Conservation (phyloP, 2,329 filamentous ascomycete species). For the Rutstroemia sp. region DNA sequence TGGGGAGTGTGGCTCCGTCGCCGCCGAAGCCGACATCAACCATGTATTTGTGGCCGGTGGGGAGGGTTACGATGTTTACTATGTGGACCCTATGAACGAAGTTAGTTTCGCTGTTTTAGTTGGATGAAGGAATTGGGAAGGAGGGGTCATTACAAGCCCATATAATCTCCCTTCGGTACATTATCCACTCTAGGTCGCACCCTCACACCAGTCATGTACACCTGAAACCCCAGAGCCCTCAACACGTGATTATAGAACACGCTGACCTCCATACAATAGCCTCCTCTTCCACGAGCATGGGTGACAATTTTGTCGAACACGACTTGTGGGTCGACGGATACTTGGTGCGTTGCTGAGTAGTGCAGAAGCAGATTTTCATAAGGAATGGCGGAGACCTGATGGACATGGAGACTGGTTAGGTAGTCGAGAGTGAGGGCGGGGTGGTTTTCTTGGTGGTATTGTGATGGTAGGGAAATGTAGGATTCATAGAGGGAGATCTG, state of each 20-base stretch:
- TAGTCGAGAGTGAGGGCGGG: conserved; percentile 17
- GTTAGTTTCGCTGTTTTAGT: neutral
- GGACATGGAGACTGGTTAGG: conserved; percentile 19
- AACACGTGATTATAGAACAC: conserved; percentile 48
- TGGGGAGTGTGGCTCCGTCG: conserved; percentile 49
- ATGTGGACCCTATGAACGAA: conserved; percentile 42
- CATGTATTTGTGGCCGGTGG: conserved; percentile 41
- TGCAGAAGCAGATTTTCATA: conserved; percentile 26
- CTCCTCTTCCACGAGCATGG: conserved; percentile 36
- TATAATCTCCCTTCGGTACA: conserved; percentile 20
- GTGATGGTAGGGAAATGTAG: conserved; percentile 18
- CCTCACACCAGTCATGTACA: conserved; percentile 44
- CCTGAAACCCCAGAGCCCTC: conserved; percentile 42
- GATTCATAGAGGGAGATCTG: conserved; percentile 21
- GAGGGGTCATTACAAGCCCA: conserved; percentile 20
- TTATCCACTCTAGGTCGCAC: conserved; percentile 20
- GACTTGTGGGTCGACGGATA: conserved; percentile 20
- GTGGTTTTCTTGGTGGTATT: conserved; percentile 10
- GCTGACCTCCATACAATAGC: conserved; percentile 54
- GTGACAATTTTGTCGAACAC: conserved; percentile 25
- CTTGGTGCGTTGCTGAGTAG: conserved; percentile 17
- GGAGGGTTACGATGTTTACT: conserved; percentile 48
- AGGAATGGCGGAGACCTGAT: conserved; percentile 20
- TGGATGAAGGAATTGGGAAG: neutral
- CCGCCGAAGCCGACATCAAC: conserved; percentile 60